A percentile compares a stretch with the other conserved stretches of the same genome.
phyloP scores from a whole-genome alignment of 495 filamentous ascomycete genomes.

The Apodospora peruviana region DNA sequence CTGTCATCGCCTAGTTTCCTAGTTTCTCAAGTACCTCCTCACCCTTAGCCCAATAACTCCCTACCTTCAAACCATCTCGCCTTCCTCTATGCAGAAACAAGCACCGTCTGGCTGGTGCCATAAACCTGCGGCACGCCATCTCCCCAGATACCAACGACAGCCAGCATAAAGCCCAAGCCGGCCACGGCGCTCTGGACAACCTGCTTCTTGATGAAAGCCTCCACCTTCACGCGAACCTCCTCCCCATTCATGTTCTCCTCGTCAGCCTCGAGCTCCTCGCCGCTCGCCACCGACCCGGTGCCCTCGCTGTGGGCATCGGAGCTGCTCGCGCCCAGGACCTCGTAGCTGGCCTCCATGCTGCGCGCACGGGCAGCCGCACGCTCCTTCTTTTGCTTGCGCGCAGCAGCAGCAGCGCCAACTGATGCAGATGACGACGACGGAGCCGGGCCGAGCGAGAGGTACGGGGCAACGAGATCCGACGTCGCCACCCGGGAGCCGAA shows the following conservation, averaged over 20 bases:
- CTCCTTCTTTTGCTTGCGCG: conserved; percentile 16
- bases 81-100: background rate
- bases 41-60: too few relatives aligned
- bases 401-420: conserved; percentile 14
- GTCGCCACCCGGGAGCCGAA: conserved; percentile 45
- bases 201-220: conserved; percentile 58
- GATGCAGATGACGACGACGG: conserved; percentile 10
- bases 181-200: conserved; percentile 53
- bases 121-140: conserved; percentile 50
- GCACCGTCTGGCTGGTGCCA: background rate
- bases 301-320: conserved; percentile 39
- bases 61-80: background rate
- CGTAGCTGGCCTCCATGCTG: conserved; percentile 59
- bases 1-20: background rate
- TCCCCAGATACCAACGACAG: conserved; percentile 83
- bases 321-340: conserved; percentile 60
- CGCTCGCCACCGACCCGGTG: conserved; percentile 32
- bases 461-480: conserved; percentile 49
- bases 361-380: conserved; percentile 17
- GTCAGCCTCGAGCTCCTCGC: conserved; percentile 32
- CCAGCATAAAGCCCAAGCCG: conserved; percentile 65
- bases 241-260: conserved; percentile 70
- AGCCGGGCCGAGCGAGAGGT: conserved; percentile 39
- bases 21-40: background rate
- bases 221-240: conserved; percentile 66